Evolutionary conservation across 208 protist genomes (phyloP), one percentile per base, ranked within the genome.

Genomic region (Novymonas esmeraldas): DNA sequence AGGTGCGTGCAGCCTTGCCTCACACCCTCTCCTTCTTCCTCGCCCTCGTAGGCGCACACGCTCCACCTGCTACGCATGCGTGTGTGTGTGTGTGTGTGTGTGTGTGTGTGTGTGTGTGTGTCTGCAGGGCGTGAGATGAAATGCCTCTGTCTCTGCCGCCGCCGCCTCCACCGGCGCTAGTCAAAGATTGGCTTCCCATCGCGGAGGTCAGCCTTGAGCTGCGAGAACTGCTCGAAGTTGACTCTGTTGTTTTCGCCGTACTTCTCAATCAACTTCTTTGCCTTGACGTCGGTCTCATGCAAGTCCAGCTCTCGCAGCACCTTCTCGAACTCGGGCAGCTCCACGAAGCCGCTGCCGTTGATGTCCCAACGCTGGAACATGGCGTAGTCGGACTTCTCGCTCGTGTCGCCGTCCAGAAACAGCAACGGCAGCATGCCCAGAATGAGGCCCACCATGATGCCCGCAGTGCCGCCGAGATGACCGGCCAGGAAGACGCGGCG

Each of bases 351-450:
- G 65, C 77, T 93, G 56, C 73, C 67, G 70, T 94, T 84, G 51
- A 60, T 69, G 71, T 94, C 91, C 82, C 75, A 96, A 26, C 64
- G 60, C 31, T 89, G 82, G 70, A 94, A 96, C 68, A 91, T 76
- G 48, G 79, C 78, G 67, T 88, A 90, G 70, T 95, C 89, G 16
- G 79, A 58, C 70, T 93, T 96, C 41, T 86, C 82, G 41, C 73
- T 89, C 0, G 79, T 83, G 58, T 95, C 89, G 16, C 63, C 63
- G 49, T 86, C 76, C 3, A 96, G 56, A 34, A 94, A 85, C 22
- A 95, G 71, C 13, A 97, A 76, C 0, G 92, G 92, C 11, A 87
- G 50, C 92, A 97, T 97, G 56, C 92, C 92, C 49, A 95, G 81
- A 20, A 88, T 70, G 11, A 97, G 88, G 18, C 92, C 92, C 13